Conservation (phyloP, 148 eudicot species). For the Bassia scoparia region DNA sequence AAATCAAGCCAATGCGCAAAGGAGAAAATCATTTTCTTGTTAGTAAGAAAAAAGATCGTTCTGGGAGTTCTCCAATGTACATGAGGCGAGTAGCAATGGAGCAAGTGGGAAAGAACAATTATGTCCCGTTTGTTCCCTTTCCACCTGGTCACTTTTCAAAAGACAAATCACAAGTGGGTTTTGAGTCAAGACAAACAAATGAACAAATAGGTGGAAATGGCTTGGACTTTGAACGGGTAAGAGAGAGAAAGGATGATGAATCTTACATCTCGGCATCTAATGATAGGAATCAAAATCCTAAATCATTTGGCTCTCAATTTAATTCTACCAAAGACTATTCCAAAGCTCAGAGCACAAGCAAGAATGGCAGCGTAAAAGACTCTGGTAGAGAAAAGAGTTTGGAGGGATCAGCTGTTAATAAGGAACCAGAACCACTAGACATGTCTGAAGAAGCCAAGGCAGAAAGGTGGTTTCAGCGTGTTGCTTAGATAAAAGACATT, state of each 20-base stretch:
- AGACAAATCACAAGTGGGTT: conserved; percentile 25
- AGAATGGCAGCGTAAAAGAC: conserved; percentile 27
- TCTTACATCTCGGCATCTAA: conserved; percentile 2
- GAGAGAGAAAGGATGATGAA: conserved; percentile 17
- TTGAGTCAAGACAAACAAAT: conserved; percentile 25
- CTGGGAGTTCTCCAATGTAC: conserved; percentile 64
- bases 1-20: conserved; percentile 72
- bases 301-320: conserved; percentile 11
- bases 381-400: conserved; percentile 69
- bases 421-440: conserved; percentile 78
- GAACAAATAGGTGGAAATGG: conserved; percentile 15
- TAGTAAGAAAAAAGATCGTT: conserved; percentile 76
- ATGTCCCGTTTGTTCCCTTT: conserved; percentile 93
- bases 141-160: conserved; percentile 83
- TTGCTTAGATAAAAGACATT: conserved; percentile 90
- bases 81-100: conserved; percentile 72
- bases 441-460: conserved; percentile 99
- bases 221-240: conserved; percentile 14
- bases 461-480: conserved; percentile 84
- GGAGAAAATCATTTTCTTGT: conserved; percentile 76
- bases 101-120: conserved; percentile 47
- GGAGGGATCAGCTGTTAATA: conserved; percentile 94
- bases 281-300: conserved; percentile 16
- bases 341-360: conserved; percentile 20
- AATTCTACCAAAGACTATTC: conserved; percentile 12